These are phyloP conservation scores for Diaporthe ampelina DNA, from an alignment of 2,329 filamentous ascomycete genomes.

Conservation along the genomic window DNA sequence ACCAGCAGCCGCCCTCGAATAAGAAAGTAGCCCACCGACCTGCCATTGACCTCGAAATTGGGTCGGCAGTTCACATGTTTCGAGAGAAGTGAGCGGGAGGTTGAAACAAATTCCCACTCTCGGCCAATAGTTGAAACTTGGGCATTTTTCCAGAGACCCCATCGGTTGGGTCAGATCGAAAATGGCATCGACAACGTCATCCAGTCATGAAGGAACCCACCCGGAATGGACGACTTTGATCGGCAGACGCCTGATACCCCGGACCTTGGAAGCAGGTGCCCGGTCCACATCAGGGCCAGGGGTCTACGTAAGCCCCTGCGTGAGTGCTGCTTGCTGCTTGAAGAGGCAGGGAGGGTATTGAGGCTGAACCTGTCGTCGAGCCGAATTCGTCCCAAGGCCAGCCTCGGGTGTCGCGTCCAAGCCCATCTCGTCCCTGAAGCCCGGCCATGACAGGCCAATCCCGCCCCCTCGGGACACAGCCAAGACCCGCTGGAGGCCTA, in stretches of 20 bases:
- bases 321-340: neutral
- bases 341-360: neutral
- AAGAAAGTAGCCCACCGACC: neutral
- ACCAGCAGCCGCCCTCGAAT: slow-evolving; percentile 22
- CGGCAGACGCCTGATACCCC: slow-evolving; percentile 17
- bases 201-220: neutral
- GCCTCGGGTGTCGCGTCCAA: slow-evolving; percentile 4
- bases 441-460: slow-evolving; percentile 15
- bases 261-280: slow-evolving; percentile 17
- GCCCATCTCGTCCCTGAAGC: neutral
- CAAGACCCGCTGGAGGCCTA: slow-evolving; percentile 20
- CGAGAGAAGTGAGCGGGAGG: neutral
- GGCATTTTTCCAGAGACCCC: neutral
- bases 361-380: slow-evolving; percentile 13
- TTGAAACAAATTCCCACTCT: slow-evolving; percentile 28
- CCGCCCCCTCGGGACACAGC: slow-evolving; percentile 11
- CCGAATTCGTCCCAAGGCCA: neutral
- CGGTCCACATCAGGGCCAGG: slow-evolving; percentile 15
- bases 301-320: slow-evolving; percentile 31
- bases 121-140: slow-evolving; percentile 13
- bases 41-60: slow-evolving; percentile 31
- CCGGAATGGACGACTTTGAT: slow-evolving; percentile 29
- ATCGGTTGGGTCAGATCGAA: slow-evolving; percentile 17
- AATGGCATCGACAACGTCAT: slow-evolving; percentile 16
- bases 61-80: neutral